Evolutionary conservation across 2,329 filamentous ascomycete species (phyloP), one percentile per base, ranked within the genome.

Genomic region (Huntiella decipiens): DNA sequence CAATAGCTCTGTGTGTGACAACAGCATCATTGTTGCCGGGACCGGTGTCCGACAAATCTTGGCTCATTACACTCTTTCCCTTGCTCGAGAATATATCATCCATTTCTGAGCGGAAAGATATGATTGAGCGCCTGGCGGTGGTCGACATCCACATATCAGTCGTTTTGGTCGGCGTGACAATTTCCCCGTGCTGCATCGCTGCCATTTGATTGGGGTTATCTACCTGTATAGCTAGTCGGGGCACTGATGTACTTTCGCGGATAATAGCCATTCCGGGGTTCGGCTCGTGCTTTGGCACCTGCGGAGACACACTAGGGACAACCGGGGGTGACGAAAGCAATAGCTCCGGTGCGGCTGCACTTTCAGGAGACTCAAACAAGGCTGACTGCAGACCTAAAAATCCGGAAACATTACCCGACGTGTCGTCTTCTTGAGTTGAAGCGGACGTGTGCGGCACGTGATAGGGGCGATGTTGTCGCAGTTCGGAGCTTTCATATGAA

Each of bases 31-130:
- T 10, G 8, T 28, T 10, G 5, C 22, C 22, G 22, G 22, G 22
- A 10, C 22, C 8, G 2, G 22, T 28, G 7, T 7, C 22, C 22
- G 22, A 28, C 22, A 7, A 7, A 3, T 28, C 22, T 28, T 28
- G 22, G 8, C 22, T 28, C 22, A 28, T 7, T 28, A 28, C 22
- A 28, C 22, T 28, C 22, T 28, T 28, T 10, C 22, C 22, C 13
- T 39, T 16, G 15, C 33, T 17, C 10, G 31, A 36, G 12, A 17
- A 12, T 22, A 45, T 32, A 15, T 31, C 37, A 5, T 28, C 31
- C 12, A 19, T 17, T 17, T 46, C 45, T 8, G 45, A 38, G n/a
- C 38, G 45, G 6, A 47, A 38, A 17, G 39, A 43, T 6, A 47
- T 10, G 13, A 15, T 43, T 22, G 40, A 33, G 8, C 13, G 17